Conservation (phyloP, 2,329 filamentous ascomycete species). For the Colletotrichum navitas region DNA sequence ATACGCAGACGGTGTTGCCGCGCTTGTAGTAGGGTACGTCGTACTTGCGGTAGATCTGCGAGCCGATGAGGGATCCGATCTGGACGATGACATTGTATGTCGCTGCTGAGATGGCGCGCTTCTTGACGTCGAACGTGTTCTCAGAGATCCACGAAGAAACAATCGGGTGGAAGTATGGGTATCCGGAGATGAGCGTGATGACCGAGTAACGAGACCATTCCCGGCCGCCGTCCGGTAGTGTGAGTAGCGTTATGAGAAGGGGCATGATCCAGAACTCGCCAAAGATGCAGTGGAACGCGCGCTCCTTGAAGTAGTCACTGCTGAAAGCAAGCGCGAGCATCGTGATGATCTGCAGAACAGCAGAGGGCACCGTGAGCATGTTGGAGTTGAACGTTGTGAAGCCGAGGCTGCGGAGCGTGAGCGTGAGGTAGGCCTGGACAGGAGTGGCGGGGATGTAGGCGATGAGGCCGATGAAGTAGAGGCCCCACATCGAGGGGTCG, state of each 20-base stretch:
- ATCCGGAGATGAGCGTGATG: conserved; percentile 65
- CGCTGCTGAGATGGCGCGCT: conserved; percentile 61
- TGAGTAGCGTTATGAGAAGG: conserved; percentile 62
- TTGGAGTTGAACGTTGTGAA: conserved; percentile 64
- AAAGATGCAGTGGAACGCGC: conserved; percentile 62
- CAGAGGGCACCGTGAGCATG: conserved; percentile 52
- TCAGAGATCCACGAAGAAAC: conserved; percentile 64
- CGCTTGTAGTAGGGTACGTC: conserved; percentile 69
- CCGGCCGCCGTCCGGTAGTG: conserved; percentile 56
- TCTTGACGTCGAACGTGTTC: conserved; percentile 64
- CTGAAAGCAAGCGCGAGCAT: conserved; percentile 64
- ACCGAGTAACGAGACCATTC: conserved; percentile 66
- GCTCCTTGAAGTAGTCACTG: conserved; percentile 62
- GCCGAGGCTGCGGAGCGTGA: conserved; percentile 46
- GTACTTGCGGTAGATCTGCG: conserved; percentile 63
- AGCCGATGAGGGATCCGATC: conserved; percentile 57
- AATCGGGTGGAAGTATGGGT: conserved; percentile 71
- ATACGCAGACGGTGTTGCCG: conserved; percentile 70
- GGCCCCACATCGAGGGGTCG: conserved; percentile 62
- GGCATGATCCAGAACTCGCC: conserved; percentile 68
- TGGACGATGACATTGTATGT: conserved; percentile 66
- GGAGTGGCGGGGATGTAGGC: conserved; percentile 52
- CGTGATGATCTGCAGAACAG: conserved; percentile 65
- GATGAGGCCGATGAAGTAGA: conserved; percentile 62
- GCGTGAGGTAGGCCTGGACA: conserved; percentile 46